phyloP scores from a whole-genome alignment of 305 asterid species.

The Rubia peregrina region DNA sequence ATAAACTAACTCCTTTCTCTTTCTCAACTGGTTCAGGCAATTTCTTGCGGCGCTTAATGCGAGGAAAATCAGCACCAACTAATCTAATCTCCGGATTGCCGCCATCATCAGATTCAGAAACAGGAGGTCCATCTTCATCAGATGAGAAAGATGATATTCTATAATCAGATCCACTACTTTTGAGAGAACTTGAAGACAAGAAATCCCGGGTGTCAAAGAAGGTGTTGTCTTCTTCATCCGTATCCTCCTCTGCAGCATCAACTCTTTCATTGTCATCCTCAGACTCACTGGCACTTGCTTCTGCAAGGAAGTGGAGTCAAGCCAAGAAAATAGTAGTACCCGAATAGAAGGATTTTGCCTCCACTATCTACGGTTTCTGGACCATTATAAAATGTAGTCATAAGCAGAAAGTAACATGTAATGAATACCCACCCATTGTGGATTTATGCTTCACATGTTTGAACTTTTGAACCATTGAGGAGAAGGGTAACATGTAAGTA shows the following conservation, averaged over 20 bases:
- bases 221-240: conserved; percentile 85
- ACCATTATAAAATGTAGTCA: background rate
- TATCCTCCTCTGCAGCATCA: conserved; percentile 83
- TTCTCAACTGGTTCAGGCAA: conserved; percentile 83
- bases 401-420: background rate
- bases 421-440: background rate
- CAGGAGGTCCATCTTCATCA: conserved; percentile 52
- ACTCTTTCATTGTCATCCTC: conserved; percentile 90
- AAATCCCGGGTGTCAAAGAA: conserved; percentile 89
- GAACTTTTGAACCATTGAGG: background rate
- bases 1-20: conserved; percentile 91
- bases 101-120: conserved; percentile 51
- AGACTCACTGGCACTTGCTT: conserved; percentile 69
- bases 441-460: background rate
- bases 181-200: conserved; percentile 78
- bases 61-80: conserved; percentile 65
- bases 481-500: background rate
- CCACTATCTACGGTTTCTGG: background rate
- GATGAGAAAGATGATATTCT: conserved; percentile 68
- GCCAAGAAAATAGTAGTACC: conserved; percentile 13
- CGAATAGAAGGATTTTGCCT: background rate
- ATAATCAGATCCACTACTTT: conserved; percentile 74
- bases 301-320: conserved; percentile 37
- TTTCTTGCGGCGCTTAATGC: conserved; percentile 74
- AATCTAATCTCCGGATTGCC: conserved; percentile 53